A percentile compares a stretch with the other conserved stretches of the same genome.
These are phyloP conservation scores for Insectozyma bohioensis DNA, from an alignment of 1,139 yeast species.

Conservation along the genomic window DNA sequence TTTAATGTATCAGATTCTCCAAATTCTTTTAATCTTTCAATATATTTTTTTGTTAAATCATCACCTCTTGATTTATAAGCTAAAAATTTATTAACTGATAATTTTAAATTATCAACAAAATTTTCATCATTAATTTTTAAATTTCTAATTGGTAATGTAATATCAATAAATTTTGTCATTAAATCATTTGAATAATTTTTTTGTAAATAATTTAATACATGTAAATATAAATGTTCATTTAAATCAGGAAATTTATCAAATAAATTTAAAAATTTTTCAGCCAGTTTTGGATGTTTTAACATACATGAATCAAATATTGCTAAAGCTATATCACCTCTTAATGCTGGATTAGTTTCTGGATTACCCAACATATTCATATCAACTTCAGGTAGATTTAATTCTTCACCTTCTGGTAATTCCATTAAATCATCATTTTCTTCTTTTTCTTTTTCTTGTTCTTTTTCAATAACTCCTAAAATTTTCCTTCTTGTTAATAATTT, in stretches of 20 bases:
- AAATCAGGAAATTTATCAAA: conserved; percentile 69
- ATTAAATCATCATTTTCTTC: conserved; percentile 32
- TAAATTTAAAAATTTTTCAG: conserved; percentile 49
- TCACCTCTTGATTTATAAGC: conserved; percentile 52
- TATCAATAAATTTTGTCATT: conserved; percentile 52
- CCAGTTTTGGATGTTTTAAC: conserved; percentile 32
- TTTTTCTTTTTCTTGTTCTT: conserved; percentile 62
- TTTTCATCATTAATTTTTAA: too few species aligned
- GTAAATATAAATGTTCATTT: conserved; percentile 64
- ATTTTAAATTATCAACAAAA: conserved; percentile 63
- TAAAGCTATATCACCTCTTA: conserved; percentile 85
- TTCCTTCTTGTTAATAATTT: conserved; percentile 81
- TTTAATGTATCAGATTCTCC: conserved; percentile 24
- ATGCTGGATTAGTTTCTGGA: conserved; percentile 84
- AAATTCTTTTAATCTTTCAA: conserved; percentile 30
- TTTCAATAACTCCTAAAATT: conserved; percentile 75
- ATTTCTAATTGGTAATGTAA: conserved; percentile 68
- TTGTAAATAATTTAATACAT: conserved; percentile 56
- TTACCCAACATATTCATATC: conserved; percentile 85
- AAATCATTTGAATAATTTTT: conserved; percentile 34
- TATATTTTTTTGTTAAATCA: conserved; percentile 45
- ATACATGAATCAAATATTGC: conserved; percentile 77
- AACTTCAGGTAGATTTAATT: conserved; percentile 76
- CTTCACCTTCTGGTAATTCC: conserved; percentile 53
- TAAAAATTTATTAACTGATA: conserved; percentile 67